phyloP scores from a whole-genome alignment of 768 basidiomycete genomes.

The Hypholoma sublateritium region DNA sequence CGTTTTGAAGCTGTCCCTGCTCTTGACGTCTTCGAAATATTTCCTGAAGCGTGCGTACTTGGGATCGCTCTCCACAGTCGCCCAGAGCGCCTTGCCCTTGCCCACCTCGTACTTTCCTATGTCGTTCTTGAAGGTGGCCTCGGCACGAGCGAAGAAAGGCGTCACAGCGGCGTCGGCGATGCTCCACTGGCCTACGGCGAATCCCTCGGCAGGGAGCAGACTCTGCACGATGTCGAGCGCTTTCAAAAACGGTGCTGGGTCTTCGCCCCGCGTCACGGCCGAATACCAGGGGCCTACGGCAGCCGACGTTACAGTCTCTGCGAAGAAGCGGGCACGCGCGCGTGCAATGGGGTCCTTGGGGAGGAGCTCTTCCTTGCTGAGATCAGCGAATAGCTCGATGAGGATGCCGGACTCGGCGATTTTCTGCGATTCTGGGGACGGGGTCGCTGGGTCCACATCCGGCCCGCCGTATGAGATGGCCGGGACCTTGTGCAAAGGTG shows the following conservation, averaged over 20 bases:
- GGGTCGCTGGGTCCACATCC: slow-evolving; percentile 48
- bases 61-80: slow-evolving; percentile 38
- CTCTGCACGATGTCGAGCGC: slow-evolving; percentile 49
- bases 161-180: slow-evolving; percentile 62
- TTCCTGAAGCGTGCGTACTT: slow-evolving; percentile 51
- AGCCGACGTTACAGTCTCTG: slow-evolving; percentile 51
- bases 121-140: slow-evolving; percentile 45
- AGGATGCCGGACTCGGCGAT: slow-evolving; percentile 66
- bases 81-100: slow-evolving; percentile 43
- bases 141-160: slow-evolving; percentile 60
- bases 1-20: slow-evolving; percentile 50
- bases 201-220: slow-evolving; percentile 48
- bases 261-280: slow-evolving; percentile 37
- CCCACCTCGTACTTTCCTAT: slow-evolving; percentile 50
- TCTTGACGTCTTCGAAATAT: slow-evolving; percentile 48
- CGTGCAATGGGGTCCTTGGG: slow-evolving; percentile 56
- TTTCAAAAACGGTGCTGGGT: slow-evolving; percentile 37
- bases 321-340: slow-evolving; percentile 63
- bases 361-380: slow-evolving; percentile 48
- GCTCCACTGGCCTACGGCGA: slow-evolving; percentile 49
- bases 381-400: slow-evolving; percentile 65
- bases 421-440: slow-evolving; percentile 60
- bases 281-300: slow-evolving; percentile 38
- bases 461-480: slow-evolving; percentile 65
- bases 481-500: slow-evolving; percentile 43